phyloP scores from a whole-genome alignment of 2,329 filamentous ascomycete genomes.

The Parastagonospora nodorum region DNA sequence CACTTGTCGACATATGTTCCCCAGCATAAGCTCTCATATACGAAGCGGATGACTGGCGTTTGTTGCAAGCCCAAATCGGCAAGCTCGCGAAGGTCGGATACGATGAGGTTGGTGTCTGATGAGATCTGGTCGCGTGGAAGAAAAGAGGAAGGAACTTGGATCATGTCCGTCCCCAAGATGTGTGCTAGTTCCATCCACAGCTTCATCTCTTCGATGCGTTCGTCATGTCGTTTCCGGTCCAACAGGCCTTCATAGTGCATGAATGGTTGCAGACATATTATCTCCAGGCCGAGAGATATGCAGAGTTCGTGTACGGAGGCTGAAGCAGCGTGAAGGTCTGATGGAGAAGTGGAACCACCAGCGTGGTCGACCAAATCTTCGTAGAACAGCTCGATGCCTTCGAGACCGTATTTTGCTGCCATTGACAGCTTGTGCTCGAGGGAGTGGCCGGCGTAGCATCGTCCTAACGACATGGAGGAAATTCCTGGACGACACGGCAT shows the following conservation, averaged over 20 bases:
- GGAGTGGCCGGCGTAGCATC: slow-evolving; percentile 68
- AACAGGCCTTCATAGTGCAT: slow-evolving; percentile 76
- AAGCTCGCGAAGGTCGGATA: slow-evolving; percentile 65
- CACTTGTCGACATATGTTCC: slow-evolving; percentile 72
- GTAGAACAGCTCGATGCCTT: slow-evolving; percentile 76
- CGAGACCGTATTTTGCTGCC: slow-evolving; percentile 67
- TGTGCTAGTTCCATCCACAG: slow-evolving; percentile 72
- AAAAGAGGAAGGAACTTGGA: slow-evolving; percentile 76
- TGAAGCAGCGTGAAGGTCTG: slow-evolving; percentile 64
- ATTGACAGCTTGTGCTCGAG: slow-evolving; percentile 70
- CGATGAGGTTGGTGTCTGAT: slow-evolving; percentile 60
- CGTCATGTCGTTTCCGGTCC: slow-evolving; percentile 63
- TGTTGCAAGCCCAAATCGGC: slow-evolving; percentile 69
- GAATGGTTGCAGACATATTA: slow-evolving; percentile 77
- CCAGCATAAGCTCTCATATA: slow-evolving; percentile 76
- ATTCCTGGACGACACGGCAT: slow-evolving; percentile 68
- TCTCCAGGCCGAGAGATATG: slow-evolving; percentile 57
- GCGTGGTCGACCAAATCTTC: slow-evolving; percentile 73
- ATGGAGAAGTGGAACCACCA: slow-evolving; percentile 43
- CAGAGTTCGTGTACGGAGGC: slow-evolving; percentile 63
- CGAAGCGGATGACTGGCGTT: slow-evolving; percentile 66
- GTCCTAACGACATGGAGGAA: slow-evolving; percentile 77
- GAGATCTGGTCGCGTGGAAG: slow-evolving; percentile 60
- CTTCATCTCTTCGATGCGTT: slow-evolving; percentile 65
- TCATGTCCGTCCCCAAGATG: slow-evolving; percentile 69